Evolutionary conservation across 495 filamentous ascomycete species (phyloP), one percentile per base, ranked within the genome.

Genomic region (Talaromyces adpressus): DNA sequence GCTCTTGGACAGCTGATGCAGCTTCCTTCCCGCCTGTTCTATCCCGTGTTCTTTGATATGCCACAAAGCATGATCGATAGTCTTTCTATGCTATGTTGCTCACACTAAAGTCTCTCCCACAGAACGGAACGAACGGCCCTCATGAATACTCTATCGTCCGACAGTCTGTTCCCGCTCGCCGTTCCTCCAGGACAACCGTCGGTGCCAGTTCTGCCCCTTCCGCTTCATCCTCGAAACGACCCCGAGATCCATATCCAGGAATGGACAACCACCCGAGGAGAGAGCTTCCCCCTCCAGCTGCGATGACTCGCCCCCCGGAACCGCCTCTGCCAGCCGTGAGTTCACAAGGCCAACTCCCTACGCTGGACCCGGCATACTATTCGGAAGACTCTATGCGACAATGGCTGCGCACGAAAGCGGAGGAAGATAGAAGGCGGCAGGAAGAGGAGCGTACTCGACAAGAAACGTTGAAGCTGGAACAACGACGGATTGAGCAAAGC

Each of bases 361-460:
- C n/a, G 9, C 11, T 81, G 86, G 14, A 91, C 14, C 89, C 92
- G 9, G 73, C 82, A 51, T 84, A 84, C 77, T 86, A 89, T 68
- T 83, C 82, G 62, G 92, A 97, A 65, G 89, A 93, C 36, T 84
- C 88, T 22, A 89, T 92, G 88, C 85, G 87, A 63, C 85, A 82
- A 64, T 97, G 91, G 91, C 80, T 96, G 3, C 72, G 82, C 56
- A 90, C 92, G 14, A 95, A 90, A 76, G 81, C 85, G 2, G 93
- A 97, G 74, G 93, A 97, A 66, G 91, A 94, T 64, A 85, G 84
- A 65, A 85, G 89, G 68, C 90, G 80, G 70, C 90, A 93, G 72
- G 92, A 97, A 72, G 91, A 94, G 73, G 90, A 96, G 73, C 91
- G 84, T 79, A 96, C 91, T 23, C 83, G 86, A 61, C 92, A 96